Base-by-base conservation (phyloP, 2,329 filamentous ascomycete species). In the Bimuria novae-zelandiae region DNA sequence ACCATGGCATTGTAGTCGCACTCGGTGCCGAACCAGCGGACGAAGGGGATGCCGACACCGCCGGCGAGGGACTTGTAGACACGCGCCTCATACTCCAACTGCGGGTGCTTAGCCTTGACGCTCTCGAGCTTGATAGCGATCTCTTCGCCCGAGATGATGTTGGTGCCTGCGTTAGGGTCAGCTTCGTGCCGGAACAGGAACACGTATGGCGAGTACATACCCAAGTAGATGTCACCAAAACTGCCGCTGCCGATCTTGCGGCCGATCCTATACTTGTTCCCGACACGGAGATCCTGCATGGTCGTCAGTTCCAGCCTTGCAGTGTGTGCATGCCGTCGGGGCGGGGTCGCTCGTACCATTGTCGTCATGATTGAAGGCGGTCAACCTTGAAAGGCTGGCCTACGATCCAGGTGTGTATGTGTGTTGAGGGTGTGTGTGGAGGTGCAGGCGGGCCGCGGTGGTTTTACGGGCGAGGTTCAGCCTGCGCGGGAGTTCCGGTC, bases 1-100 rank as follows among this genome's bases (percentile, higher is more conserved):
- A 99, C 94, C 94, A 99, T 97, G 76, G 94, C 94, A 79, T 99
- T 97, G 86, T 99, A 97, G 81, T 97, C 94, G 78, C 93, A 97
- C 80, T 99, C 94, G 56, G 93, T 97, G 65, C 94, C 94, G 77
- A 97, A 99, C 94, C 94, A 99, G 79, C 93, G 92, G 73, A 99
- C 94, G 72, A 97, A 97, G 42, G 94, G 94, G 63, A 99, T 99
- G 56, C 94, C 94, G 67, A 97, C 94, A 76, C 94, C 94, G 63
- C 94, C 94, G 51, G 94, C 94, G 47, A 99, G 89, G 21, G 84
- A 87, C 73, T 88, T 88, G 82, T 87, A 93, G 69, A 97, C 93
- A 67, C 93, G 91, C 53, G 94, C 94, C 79, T 99, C 94, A 82
- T 97, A 97, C 78, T 97, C 94, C 58, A 99, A 87, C 79, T 97